Conservation (phyloP, 208 protist genomes). For the Acanthamoeba royreba region DNA sequence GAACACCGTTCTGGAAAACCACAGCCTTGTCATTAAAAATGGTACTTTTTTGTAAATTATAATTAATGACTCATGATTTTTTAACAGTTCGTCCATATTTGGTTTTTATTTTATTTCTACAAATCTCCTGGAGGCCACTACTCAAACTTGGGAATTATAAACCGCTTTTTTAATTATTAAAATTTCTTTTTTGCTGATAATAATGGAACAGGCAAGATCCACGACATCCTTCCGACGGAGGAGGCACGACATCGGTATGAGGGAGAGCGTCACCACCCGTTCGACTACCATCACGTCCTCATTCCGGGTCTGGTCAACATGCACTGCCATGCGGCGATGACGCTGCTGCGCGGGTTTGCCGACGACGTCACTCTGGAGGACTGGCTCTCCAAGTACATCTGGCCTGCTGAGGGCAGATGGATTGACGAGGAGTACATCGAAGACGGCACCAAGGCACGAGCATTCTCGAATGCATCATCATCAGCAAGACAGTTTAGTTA, state of each 20-base stretch:
- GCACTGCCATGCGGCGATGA: constrained; percentile 67
- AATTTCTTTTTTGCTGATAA: not conserved
- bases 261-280: not conserved
- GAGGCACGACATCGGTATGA: not conserved
- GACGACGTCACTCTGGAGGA: constrained; percentile 62
- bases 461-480: not conserved
- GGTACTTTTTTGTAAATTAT: not conserved
- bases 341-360: constrained; percentile 58
- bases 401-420: constrained; percentile 43
- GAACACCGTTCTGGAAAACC: constrained; percentile 58
- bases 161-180: not conserved
- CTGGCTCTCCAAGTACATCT: constrained; percentile 62
- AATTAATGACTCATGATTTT: not conserved
- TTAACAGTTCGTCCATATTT: not conserved
- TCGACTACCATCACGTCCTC: constrained; percentile 53
- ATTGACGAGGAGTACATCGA: constrained; percentile 30
- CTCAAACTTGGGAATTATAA: not conserved
- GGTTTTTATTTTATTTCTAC: not conserved
- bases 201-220: not conserved
- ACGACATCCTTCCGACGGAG: constrained; percentile 1
- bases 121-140: not conserved
- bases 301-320: constrained; percentile 68
- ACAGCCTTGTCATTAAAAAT: constrained; percentile 55
- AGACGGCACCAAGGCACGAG: not conserved
- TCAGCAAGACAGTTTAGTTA: not conserved